A percentile compares a stretch with the other conserved stretches of the same genome.
Evolutionary conservation across 2,329 filamentous ascomycete species (phyloP).

Genomic region (Geosmithia flava): DNA sequence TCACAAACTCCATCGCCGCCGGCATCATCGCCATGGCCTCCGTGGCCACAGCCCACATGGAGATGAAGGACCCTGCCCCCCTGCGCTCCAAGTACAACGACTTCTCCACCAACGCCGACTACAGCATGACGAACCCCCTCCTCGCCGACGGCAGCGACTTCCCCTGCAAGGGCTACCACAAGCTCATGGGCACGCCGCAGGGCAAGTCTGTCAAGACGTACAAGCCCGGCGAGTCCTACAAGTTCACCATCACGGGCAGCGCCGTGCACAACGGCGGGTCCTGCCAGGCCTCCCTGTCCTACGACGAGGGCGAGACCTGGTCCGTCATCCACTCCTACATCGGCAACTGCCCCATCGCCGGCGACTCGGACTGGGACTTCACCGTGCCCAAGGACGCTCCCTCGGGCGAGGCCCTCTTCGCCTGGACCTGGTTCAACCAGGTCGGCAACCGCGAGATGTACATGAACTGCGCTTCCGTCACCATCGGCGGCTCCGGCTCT

Average conservation of each 20-base stretch:
- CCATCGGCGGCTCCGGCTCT: slow-evolving; percentile 32
- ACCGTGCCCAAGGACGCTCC: slow-evolving; percentile 52
- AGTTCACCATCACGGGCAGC: slow-evolving; percentile 50
- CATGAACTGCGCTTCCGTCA: slow-evolving; percentile 71
- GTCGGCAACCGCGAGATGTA: slow-evolving; percentile 75
- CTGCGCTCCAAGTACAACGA: slow-evolving; percentile 41
- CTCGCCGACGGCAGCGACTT: slow-evolving; percentile 48
- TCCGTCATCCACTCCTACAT: slow-evolving; percentile 51
- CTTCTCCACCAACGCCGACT: slow-evolving; percentile 44
- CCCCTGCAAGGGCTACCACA: slow-evolving; percentile 59
- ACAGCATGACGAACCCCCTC: slow-evolving; percentile 60
- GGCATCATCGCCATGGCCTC: slow-evolving; percentile 21
- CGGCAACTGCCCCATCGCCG: slow-evolving; percentile 35
- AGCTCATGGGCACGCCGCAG: slow-evolving; percentile 30
- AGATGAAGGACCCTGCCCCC: slow-evolving; percentile 39
- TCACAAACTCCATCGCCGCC: slow-evolving; percentile 20
- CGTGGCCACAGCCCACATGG: slow-evolving; percentile 41
- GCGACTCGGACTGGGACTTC: slow-evolving; percentile 46
- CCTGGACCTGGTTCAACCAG: slow-evolving; percentile 70
- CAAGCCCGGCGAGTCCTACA: slow-evolving; percentile 46
- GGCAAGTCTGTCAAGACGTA: slow-evolving; percentile 48
- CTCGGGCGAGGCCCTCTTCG: slow-evolving; percentile 49
- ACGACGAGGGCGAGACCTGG: slow-evolving; percentile 58
- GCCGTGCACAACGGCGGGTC: slow-evolving; percentile 58
- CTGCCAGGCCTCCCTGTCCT: slow-evolving; percentile 65